Evolutionary conservation across 306 rosid species (phyloP).

Genomic region (Casuarina glauca): DNA sequence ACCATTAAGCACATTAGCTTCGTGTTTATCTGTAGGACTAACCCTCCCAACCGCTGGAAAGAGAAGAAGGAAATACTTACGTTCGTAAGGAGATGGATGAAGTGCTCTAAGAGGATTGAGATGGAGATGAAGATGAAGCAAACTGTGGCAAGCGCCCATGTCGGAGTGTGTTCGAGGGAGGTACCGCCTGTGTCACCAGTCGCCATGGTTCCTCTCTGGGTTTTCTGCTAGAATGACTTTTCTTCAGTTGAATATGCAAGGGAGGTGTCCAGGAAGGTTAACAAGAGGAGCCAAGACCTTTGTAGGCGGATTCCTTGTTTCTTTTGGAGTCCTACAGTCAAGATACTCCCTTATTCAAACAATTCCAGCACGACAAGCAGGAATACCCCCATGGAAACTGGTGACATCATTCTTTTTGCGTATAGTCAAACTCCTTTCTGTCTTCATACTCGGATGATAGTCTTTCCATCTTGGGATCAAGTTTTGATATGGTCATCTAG

Average conservation of each 20-base stretch:
- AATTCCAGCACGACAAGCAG: not conserved
- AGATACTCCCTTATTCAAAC: not conserved
- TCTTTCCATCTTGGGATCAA: too few species aligned
- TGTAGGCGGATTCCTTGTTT: not conserved
- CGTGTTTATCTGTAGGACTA: not conserved
- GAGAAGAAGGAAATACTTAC: not conserved
- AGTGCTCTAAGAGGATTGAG: constrained; percentile 30
- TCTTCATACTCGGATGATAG: not conserved
- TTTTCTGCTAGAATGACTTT: not conserved
- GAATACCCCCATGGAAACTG: too few species aligned
- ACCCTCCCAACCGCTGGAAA: not conserved
- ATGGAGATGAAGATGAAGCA: constrained; percentile 36
- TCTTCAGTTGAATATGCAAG: not conserved
- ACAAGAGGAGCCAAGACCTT: not conserved
- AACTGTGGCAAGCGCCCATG: constrained; percentile 42
- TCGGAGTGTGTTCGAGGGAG: constrained; percentile 37
- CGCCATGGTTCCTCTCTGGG: constrained; percentile 11
- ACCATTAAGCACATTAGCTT: not conserved
- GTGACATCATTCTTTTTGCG: not conserved
- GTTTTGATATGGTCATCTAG: too few species aligned
- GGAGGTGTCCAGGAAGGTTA: not conserved
- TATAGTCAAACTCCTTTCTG: not conserved
- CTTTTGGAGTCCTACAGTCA: not conserved
- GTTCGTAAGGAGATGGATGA: constrained; percentile 24
- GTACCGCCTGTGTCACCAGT: not conserved